Base-by-base conservation (phyloP, 306 rosid species). In the Glycine latifolia region DNA sequence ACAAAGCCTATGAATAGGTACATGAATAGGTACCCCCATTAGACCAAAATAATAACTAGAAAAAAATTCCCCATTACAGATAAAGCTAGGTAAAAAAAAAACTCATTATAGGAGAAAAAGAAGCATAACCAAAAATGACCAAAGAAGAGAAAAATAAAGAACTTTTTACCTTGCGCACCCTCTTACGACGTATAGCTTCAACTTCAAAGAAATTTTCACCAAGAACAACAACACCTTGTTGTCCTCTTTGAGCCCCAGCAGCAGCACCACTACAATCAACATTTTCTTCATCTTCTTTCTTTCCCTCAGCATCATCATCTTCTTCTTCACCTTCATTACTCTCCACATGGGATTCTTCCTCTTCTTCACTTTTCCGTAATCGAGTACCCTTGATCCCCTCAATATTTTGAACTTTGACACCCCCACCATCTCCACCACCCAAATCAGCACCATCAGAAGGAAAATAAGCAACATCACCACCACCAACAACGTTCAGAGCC, bases 151-250 rank as follows among this genome's bases (percentile, higher is more conserved):
- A 78, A 63, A 74, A 49, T 12, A 5, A 35, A 6, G 79, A 71
- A 68, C 75, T 48, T 69, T 69, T 69, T 77, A 74, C 76, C 99
- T 91, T 95, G 8, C 90, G 91, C 76, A 87, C 80, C 84, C 97
- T 88, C 81, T 82, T 95, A 8, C 96, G 93, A 41, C 97, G 98
- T 14, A 95, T 88, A 49, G 94, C 89, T 87, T 95, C 93, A 47
- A 95, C 89, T 84, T 93, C 98, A 76, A 62, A 95, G 75, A 76
- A 91, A 1, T 87, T 94, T 1, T 93, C 96, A 65, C 62, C 96
- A 16, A 93, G 94, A 83, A 86, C 75, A 3, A 85, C 83, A 3
- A 87, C 85, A 33, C 91, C 86, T 62, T 69, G 53, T 14, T 67
- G 72, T 15, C 70, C 83, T 26, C 31, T 26, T 26, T 26, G 31